A percentile compares a stretch with the other conserved stretches of the same genome.
Conservation (phyloP, 2,329 filamentous ascomycete species). For the Arthroderma sp. region DNA sequence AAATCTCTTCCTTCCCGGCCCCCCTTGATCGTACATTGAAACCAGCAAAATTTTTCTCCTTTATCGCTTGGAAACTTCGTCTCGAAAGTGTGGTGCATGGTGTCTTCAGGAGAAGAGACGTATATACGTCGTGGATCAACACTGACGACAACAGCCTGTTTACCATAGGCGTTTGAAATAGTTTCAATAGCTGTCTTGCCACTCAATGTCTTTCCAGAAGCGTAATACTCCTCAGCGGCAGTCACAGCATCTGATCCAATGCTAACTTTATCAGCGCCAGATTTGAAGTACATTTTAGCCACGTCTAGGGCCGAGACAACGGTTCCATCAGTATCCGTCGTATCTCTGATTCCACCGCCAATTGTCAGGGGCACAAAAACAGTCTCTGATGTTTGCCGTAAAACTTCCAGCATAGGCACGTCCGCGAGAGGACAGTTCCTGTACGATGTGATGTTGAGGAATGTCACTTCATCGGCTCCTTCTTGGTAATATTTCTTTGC, state of each 20-base stretch:
- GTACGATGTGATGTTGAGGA: slow-evolving; percentile 97
- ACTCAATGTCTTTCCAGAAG: slow-evolving; percentile 52
- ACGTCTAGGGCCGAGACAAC: slow-evolving; percentile 83
- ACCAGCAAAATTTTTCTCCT: slow-evolving; percentile 82
- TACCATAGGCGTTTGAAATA: slow-evolving; percentile 85
- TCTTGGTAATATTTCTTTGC: slow-evolving; percentile 89
- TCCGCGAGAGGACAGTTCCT: slow-evolving; percentile 87
- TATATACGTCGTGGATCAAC: slow-evolving; percentile 90
- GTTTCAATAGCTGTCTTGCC: slow-evolving; percentile 89
- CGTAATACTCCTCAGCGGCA: slow-evolving; percentile 84
- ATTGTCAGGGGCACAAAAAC: slow-evolving; percentile 95
- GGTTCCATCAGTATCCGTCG: slow-evolving; percentile 75
- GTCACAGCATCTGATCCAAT: slow-evolving; percentile 91
- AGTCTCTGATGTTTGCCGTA: slow-evolving; percentile 72
- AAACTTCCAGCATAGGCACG: slow-evolving; percentile 88
- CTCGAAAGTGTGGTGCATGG: slow-evolving; percentile 61
- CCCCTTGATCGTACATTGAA: slow-evolving; percentile 92
- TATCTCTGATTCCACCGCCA: slow-evolving; percentile 89
- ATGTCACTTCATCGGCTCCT: slow-evolving; percentile 92
- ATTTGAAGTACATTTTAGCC: slow-evolving; percentile 93
- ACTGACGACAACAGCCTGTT: slow-evolving; percentile 91
- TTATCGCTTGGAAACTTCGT: slow-evolving; percentile 59
- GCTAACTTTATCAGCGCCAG: slow-evolving; percentile 91
- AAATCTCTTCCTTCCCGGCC: slow-evolving; percentile 88
- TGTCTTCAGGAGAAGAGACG: slow-evolving; percentile 55